Percentiles rank a stretch among this genome's conserved stretches.
Conservation (phyloP, 2,329 filamentous ascomycete species). For the Arthrinium phaeospermum region DNA sequence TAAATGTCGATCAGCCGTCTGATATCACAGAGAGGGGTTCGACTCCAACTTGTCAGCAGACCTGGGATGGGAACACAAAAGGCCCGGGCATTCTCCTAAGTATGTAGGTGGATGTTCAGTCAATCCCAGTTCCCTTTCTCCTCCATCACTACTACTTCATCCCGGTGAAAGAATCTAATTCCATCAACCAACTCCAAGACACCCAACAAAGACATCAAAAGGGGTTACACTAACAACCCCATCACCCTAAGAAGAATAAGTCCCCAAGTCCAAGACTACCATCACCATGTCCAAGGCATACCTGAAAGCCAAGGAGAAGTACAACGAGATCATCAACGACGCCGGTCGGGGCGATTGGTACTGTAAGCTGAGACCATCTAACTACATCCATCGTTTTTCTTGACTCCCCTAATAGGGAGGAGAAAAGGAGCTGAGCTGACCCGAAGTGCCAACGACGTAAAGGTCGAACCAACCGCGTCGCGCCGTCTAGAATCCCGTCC, state of each 20-base stretch:
- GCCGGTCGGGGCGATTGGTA: constrained; percentile 38
- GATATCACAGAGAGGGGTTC: not conserved
- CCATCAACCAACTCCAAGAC: not conserved
- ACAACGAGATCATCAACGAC: constrained; percentile 40
- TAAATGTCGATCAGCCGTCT: constrained; percentile 2
- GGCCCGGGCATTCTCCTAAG: not conserved
- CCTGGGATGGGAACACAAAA: not conserved
- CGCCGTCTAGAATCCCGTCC: constrained; percentile 34
- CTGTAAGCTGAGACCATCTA: constrained; percentile 33
- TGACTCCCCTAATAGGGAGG: no score
- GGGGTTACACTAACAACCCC: not conserved
- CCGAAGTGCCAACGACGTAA: constrained; percentile 21
- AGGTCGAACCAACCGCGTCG: constrained; percentile 40
- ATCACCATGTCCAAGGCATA: constrained; percentile 37
- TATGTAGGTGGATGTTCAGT: not conserved
- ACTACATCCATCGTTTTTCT: not conserved
- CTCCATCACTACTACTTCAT: not conserved
- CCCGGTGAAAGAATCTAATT: not conserved
- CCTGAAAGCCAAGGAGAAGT: constrained; percentile 41
- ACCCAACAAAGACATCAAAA: not conserved
- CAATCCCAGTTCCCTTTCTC: not conserved
- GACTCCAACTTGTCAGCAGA: constrained; percentile 11
- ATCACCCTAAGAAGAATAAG: not conserved
- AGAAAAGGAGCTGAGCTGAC: not conserved
- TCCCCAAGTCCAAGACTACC: not conserved